Evolutionary conservation across 352 stramenopile genomes (phyloP), one percentile per base, ranked within the genome.

Genomic region (Pythium oligandrum): DNA sequence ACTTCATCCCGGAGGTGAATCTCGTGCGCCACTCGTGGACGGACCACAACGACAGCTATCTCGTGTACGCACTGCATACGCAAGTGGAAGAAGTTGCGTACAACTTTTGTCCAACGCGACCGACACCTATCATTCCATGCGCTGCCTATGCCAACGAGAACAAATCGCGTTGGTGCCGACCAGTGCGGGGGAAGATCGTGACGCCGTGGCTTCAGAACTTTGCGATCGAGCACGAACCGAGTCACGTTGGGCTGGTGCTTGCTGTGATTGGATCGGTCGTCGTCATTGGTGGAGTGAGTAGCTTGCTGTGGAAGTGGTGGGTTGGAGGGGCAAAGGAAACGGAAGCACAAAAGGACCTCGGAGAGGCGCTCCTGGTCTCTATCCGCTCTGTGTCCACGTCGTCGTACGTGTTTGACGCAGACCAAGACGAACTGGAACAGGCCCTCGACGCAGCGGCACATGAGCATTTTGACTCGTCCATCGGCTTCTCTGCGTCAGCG

Each of bases 1-100:
- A 86, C 40, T 70, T 65, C 1, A 55, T 86, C 31, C 74, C 76
- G 3, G 69, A 82, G 26, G 71, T 83, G 32, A 72, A 55, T 17
- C 64, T 83, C 58, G 57, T 68, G 58, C 76, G 79, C 54, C 76
- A 90, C 52, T 66, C 66, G 9, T 86, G 79, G 52, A 49, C 52
- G 7, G 57, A 64, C 2, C 57, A 69, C 12, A 55, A 48, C n/a
- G 8, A 48, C 4, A 37, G 31, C 11, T 80, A 77, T 42, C 63
- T 85, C 7, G 78, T 87, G 51, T 86, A 74, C 57, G 77, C 74
- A 44, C 45, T 87, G 49, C 79, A 87, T 44, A 73, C 72, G 3
- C 65, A 68, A 0, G 17, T 44, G 2, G 64, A 74, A 37, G 71
- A 84, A 43, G 67, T 73, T 31, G 71, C 70, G 1, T 77, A 75